Conservation (phyloP, 306 rosid genomes). For the Pterocarpus macrocarpus region DNA sequence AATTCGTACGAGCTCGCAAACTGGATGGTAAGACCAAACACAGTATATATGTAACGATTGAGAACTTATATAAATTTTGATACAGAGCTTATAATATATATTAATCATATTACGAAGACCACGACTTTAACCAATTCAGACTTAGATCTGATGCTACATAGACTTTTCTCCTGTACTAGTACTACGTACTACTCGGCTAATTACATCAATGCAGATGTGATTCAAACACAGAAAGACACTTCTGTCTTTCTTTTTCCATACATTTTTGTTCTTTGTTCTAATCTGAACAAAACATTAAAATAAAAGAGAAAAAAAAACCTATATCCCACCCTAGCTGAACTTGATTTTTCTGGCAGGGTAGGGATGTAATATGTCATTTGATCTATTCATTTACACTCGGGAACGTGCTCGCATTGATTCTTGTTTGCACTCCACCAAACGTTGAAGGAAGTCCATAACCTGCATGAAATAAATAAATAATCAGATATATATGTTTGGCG, state of each 20-base stretch:
- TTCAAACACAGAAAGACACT: conserved; percentile 55
- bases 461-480: conserved; percentile 43
- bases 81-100: conserved; percentile 31
- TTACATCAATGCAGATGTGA: conserved; percentile 52
- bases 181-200: conserved; percentile 48
- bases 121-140: conserved; percentile 40
- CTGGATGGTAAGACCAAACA: background rate
- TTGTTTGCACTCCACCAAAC: conserved; percentile 74
- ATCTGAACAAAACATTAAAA: conserved; percentile 41
- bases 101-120: conserved; percentile 34
- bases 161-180: conserved; percentile 29
- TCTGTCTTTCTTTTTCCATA: conserved; percentile 54
- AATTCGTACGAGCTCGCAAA: conserved; percentile 35
- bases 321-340: conserved; percentile 51
- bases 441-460: conserved; percentile 85
- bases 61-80: conserved; percentile 11
- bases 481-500: conserved; percentile 9
- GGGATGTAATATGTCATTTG: conserved; percentile 43
- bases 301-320: conserved; percentile 14
- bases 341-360: conserved; percentile 47
- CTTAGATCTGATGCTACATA: conserved; percentile 48
- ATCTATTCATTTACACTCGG: conserved; percentile 51
- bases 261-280: conserved; percentile 47
- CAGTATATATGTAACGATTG: conserved; percentile 20
- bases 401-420: conserved; percentile 52